Conservation (phyloP, 2,329 filamentous ascomycete species). For the Capronia epimyces region DNA sequence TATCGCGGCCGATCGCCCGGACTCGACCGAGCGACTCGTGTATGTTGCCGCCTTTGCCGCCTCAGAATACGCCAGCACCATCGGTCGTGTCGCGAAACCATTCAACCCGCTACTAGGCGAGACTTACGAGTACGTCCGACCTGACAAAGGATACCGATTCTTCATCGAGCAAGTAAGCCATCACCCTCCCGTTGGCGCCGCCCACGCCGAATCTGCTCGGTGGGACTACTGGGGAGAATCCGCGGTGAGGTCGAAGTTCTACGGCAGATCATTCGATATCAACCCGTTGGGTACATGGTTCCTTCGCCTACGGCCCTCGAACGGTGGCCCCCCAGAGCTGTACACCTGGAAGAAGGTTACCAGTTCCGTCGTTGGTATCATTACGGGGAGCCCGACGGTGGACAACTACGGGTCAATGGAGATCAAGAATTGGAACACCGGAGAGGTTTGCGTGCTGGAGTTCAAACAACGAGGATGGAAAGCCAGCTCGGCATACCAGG, state of each 20-base stretch:
- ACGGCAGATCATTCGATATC: conserved; percentile 95
- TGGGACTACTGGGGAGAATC: conserved; percentile 98
- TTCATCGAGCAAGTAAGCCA: conserved; percentile 98
- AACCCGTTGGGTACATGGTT: conserved; percentile 98
- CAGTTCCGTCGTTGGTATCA: conserved; percentile 95
- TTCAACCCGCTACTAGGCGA: conserved; percentile 96
- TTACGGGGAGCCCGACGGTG: conserved; percentile 91
- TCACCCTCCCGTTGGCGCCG: conserved; percentile 89
- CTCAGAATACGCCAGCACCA: conserved; percentile 94
- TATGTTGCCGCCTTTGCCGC: conserved; percentile 95
- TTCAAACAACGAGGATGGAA: conserved; percentile 98
- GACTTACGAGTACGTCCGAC: conserved; percentile 91
- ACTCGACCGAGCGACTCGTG: conserved; percentile 85
- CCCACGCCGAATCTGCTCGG: conserved; percentile 82
- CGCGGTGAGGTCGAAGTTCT: conserved; percentile 91
- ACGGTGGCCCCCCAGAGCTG: conserved; percentile 72
- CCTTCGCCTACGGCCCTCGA: conserved; percentile 69
- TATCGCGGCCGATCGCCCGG: conserved; percentile 72
- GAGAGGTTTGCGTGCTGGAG: conserved; percentile 80
- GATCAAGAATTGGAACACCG: conserved; percentile 94
- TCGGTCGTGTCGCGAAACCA: conserved; percentile 92
- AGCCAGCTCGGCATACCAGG: conserved; percentile 81
- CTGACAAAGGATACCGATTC: conserved; percentile 96
- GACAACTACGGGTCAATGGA: conserved; percentile 98
- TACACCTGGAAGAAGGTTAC: conserved; percentile 99